Conservation (phyloP, 2,329 filamentous ascomycete species). For the Colletotrichum tabaci region DNA sequence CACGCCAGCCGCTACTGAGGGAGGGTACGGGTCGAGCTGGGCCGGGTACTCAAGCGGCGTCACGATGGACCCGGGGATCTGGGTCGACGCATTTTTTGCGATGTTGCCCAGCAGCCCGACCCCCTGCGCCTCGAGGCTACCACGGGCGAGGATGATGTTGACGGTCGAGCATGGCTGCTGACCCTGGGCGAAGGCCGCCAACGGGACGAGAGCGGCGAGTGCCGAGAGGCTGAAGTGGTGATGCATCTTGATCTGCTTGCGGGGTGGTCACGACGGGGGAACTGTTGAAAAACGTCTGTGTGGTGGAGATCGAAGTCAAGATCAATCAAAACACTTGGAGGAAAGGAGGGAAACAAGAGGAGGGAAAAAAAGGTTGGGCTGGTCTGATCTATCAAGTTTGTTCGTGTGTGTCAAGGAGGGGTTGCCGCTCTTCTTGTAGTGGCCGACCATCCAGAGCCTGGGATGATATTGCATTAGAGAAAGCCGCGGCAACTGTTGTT, state of each 20-base stretch:
- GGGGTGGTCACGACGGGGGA: background rate
- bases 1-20: conserved; percentile 54
- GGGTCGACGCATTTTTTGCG: conserved; percentile 50
- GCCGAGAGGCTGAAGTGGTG: conserved; percentile 22
- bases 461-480: conserved; percentile 17
- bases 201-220: conserved; percentile 25
- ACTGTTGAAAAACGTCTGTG: background rate
- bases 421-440: conserved; percentile 35
- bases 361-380: background rate
- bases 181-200: conserved; percentile 18
- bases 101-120: conserved; percentile 53
- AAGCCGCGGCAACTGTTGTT: conserved; percentile 28
- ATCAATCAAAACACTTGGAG: background rate
- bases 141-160: conserved; percentile 58
- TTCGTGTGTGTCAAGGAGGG: background rate
- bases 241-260: conserved; percentile 19
- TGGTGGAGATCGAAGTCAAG: background rate
- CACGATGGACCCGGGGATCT: conserved; percentile 53
- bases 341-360: background rate
- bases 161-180: conserved; percentile 43
- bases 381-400: background rate
- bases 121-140: conserved; percentile 54
- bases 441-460: conserved; percentile 17
- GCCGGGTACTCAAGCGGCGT: conserved; percentile 58
- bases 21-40: conserved; percentile 50